phyloP scores from a whole-genome alignment of 2,329 filamentous ascomycete species.

The Ilyonectria robusta region DNA sequence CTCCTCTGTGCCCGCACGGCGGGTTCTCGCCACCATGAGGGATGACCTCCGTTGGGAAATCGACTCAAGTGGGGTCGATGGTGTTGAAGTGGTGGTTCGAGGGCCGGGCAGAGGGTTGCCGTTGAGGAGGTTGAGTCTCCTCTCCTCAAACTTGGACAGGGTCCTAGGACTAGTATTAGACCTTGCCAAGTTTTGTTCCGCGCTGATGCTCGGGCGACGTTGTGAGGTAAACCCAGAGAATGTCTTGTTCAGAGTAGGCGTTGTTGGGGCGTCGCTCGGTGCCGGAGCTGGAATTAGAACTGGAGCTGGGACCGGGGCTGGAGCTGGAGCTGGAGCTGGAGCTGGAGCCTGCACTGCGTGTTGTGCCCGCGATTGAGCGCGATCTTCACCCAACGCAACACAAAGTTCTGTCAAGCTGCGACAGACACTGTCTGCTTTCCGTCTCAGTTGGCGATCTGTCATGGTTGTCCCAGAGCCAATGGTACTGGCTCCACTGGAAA shows the following conservation, averaged over 20 bases:
- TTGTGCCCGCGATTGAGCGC: conserved; percentile 53
- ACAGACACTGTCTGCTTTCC: conserved; percentile 94
- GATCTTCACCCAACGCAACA: conserved; percentile 81
- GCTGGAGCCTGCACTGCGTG: conserved; percentile 33
- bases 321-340: conserved; percentile 1
- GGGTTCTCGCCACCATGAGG: conserved; percentile 60
- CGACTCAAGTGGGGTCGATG: conserved; percentile 58
- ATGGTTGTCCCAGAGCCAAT: conserved; percentile 68
- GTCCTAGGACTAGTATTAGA: conserved; percentile 62
- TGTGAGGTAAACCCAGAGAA: conserved; percentile 54
- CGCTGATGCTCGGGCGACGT: conserved; percentile 58
- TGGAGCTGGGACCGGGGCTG: conserved; percentile 17
- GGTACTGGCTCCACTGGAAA: conserved; percentile 76
- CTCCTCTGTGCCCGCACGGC: conserved; percentile 63
- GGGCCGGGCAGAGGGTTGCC: conserved; percentile 63
- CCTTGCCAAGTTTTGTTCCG: conserved; percentile 57
- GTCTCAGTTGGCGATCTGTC: conserved; percentile 86
- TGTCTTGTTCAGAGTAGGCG: conserved; percentile 62
- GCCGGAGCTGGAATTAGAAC: conserved; percentile 25
- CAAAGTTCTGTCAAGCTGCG: conserved; percentile 93
- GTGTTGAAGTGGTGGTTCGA: conserved; percentile 56
- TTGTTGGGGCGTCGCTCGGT: conserved; percentile 51
- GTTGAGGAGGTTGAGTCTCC: conserved; percentile 63
- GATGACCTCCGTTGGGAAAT: conserved; percentile 64
- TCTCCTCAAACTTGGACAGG: conserved; percentile 68